Conservation (phyloP, 2,329 filamentous ascomycete species). For the Didymella segeticola region DNA sequence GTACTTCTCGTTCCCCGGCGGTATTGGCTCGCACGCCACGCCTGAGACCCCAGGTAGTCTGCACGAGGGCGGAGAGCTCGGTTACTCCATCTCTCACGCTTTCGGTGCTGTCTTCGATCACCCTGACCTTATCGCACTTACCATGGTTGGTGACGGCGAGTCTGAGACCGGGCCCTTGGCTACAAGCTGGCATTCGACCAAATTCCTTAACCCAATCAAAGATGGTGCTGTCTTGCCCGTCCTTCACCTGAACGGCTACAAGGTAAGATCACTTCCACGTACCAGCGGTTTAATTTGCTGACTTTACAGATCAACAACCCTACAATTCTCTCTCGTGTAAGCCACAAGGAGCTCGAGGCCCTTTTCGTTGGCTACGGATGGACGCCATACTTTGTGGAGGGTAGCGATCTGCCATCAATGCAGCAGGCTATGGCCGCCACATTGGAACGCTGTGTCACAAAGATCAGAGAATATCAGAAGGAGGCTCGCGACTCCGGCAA, state of each 20-base stretch:
- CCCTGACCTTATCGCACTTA: conserved; percentile 75
- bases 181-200: conserved; percentile 82
- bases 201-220: conserved; percentile 79
- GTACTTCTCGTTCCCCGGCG: conserved; percentile 81
- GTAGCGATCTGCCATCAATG: conserved; percentile 75
- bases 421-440: conserved; percentile 83
- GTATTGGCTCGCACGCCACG: conserved; percentile 78
- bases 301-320: conserved; percentile 53
- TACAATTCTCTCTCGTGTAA: conserved; percentile 70
- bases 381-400: conserved; percentile 81
- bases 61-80: conserved; percentile 81
- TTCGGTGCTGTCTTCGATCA: conserved; percentile 80
- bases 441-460: conserved; percentile 72
- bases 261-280: conserved; percentile 60
- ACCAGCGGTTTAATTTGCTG: neutral
- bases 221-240: conserved; percentile 81
- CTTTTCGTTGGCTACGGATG: conserved; percentile 79
- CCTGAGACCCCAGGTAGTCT: conserved; percentile 79
- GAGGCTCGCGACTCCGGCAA: conserved; percentile 73
- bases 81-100: conserved; percentile 81
- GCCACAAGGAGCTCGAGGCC: conserved; percentile 72
- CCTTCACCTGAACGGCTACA: conserved; percentile 82
- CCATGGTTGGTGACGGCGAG: conserved; percentile 82
- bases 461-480: conserved; percentile 74
- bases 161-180: conserved; percentile 81